A percentile compares a stretch with the other conserved stretches of the same genome.
Conservation (phyloP, 1,139 yeast genomes). For the Ogataea hybrid region DNA sequence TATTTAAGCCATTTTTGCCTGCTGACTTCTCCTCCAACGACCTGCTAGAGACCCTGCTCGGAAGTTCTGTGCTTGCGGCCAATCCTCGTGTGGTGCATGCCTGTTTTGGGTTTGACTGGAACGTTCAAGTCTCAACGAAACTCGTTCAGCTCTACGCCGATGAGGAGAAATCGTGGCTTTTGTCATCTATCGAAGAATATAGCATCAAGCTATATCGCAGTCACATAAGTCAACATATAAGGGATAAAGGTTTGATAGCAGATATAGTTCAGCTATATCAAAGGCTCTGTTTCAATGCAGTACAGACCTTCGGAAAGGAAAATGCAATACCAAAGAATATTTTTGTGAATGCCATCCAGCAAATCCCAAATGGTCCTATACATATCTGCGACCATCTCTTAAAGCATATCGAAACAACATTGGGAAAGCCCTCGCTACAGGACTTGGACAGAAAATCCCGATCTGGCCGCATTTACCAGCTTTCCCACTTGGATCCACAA, state of each 20-base stretch:
- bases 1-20: slow-evolving; percentile 2
- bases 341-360: slow-evolving; percentile 8
- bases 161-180: slow-evolving; percentile 1
- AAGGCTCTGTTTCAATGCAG: neutral
- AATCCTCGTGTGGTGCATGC: slow-evolving; percentile 1
- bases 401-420: slow-evolving; percentile 13
- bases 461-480: neutral
- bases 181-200: neutral
- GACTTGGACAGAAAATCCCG: neutral
- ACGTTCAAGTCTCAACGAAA: neutral
- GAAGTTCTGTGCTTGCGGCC: slow-evolving; percentile 2
- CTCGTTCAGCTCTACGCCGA: neutral
- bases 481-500: slow-evolving; percentile 1
- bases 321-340: slow-evolving; percentile 3
- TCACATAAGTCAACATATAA: neutral
- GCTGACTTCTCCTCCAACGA: neutral
- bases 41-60: slow-evolving; percentile 1
- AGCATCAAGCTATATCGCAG: neutral
- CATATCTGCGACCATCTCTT: slow-evolving; percentile 16
- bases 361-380: slow-evolving; percentile 6
- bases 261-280: neutral
- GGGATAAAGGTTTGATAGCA: neutral
- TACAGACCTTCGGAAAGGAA: slow-evolving; percentile 1
- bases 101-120: slow-evolving; percentile 3
- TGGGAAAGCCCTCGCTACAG: slow-evolving; percentile 3